Conservation (phyloP, 345 rosid genomes). For the Cardamine resedifolia region DNA sequence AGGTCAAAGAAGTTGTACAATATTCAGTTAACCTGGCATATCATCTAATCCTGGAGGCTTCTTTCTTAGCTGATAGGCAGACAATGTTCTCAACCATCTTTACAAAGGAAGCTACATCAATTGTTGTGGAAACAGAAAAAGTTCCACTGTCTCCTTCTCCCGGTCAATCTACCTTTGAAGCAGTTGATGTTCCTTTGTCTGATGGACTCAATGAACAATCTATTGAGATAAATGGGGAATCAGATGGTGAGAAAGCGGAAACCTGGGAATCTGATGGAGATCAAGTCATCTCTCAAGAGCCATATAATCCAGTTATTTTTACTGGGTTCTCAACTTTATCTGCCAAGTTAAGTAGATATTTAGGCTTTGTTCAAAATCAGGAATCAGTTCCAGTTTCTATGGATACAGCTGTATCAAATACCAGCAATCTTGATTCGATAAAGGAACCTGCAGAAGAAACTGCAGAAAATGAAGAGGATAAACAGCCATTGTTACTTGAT, state of each 20-base stretch:
- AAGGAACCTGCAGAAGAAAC: constrained; percentile 27
- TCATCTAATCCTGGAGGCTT: constrained; percentile 89
- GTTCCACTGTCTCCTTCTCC: constrained; percentile 36
- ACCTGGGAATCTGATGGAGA: constrained; percentile 40
- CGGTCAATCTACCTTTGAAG: constrained; percentile 31
- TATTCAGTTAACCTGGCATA: constrained; percentile 67
- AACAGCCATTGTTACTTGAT: constrained; percentile 38
- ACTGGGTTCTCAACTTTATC: constrained; percentile 79
- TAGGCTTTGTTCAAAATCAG: constrained; percentile 50
- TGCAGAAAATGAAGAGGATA: constrained; percentile 38
- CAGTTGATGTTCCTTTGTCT: constrained; percentile 50
- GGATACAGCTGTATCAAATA: constrained; percentile 37
- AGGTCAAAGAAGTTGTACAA: constrained; percentile 76
- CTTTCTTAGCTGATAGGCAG: constrained; percentile 76
- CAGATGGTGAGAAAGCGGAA: constrained; percentile 34
- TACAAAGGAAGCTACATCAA: constrained; percentile 37
- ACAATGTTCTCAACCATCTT: constrained; percentile 77
- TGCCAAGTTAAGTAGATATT: constrained; percentile 65
- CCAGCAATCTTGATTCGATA: constrained; percentile 40
- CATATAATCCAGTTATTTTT: constrained; percentile 73
- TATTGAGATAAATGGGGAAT: constrained; percentile 34
- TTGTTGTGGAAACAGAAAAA: constrained; percentile 35
- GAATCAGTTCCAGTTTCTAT: constrained; percentile 48
- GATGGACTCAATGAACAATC: constrained; percentile 44
- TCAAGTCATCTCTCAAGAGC: constrained; percentile 55